Evolutionary conservation across 352 stramenopile species (phyloP), one percentile per base, ranked within the genome.

Genomic region (Phytophthora crassamura): DNA sequence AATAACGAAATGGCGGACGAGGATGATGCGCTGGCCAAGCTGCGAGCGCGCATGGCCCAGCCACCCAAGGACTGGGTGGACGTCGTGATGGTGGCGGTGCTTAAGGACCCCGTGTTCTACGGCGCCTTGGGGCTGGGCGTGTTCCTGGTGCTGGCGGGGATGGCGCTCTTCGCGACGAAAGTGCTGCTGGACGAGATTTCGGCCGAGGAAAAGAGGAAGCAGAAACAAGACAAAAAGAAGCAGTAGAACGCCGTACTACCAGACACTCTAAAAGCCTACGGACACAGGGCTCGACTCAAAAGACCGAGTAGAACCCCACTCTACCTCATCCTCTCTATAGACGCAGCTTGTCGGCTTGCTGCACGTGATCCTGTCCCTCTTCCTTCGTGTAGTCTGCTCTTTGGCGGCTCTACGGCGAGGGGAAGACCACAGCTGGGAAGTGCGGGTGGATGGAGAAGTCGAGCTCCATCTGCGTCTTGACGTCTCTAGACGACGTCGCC

Each of bases 391-490:
- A 45, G 20, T 16, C 18, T 33, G 20, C 40, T 15, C 30, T 52
- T 62, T 32, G 22, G 4, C 22, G 2, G 22, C 22, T 28, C 22
- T 73, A 64, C 25, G 25, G 48, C 36, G 64, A 53, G 5, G 61
- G 50, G 50, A 91, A 86, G n/a, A 67, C 40, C 12, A 90, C 63
- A 11, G 90, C 71, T 0, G 84, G 82, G 56, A 91, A 93, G 45
- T 91, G 83, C 25, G 83, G 81, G 54, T 93, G 85, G 45, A 77
- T 69, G 22, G 78, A 76, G 45, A 91, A 91, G 54, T 93, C 79
- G 5, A 91, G 73, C 48, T 76, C 61, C 50, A 77, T 72, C 25
- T 59, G 59, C 14, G 39, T 60, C 56, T 64, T 68, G 33, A 4
- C 7, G 15, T 53, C 49, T 43, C 18, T 55, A 6, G 43, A 40